Conservation (phyloP, 495 filamentous ascomycete genomes). For the Parachaetomium inaequale region DNA sequence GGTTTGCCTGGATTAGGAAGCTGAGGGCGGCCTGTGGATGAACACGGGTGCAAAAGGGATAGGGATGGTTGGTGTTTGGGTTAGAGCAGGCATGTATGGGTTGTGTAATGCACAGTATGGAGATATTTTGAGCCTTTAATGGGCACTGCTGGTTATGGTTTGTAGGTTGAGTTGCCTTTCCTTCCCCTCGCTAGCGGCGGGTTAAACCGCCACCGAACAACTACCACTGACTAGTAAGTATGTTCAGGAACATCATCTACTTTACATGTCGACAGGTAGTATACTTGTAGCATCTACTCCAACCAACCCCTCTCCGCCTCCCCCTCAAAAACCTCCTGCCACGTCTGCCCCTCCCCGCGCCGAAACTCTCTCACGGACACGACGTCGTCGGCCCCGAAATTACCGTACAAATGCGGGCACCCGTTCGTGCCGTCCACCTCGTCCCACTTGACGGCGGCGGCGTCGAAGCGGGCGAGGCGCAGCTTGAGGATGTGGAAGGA, state of each 20-base stretch:
- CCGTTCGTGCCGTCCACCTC: conserved; percentile 32
- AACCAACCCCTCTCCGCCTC: conserved; percentile 30
- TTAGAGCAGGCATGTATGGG: neutral
- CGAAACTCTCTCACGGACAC: conserved; percentile 31
- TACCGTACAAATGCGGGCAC: conserved; percentile 48
- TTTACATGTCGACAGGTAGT: neutral
- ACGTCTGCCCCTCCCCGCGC: conserved; percentile 33
- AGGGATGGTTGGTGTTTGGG: conserved; percentile 4
- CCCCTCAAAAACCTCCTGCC: conserved; percentile 34
- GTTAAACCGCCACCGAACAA: neutral
- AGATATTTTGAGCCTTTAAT: neutral
- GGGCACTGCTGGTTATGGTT: neutral
- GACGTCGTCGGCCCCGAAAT: conserved; percentile 44
- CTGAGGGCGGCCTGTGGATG: no score
- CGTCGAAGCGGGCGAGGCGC: conserved; percentile 25
- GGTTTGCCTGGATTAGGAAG: neutral
- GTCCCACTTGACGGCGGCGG: conserved; percentile 42
- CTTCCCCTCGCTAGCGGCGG: no score
- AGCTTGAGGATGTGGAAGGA: conserved; percentile 46
- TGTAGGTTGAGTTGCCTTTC: neutral
- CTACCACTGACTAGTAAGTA: no score
- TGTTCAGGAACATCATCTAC: no score
- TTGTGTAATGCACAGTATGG: neutral
- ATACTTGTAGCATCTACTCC: conserved; percentile 10
- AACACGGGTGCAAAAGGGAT: neutral